These are phyloP conservation scores for Yamadazyma diddensiae DNA, from an alignment of 1,139 yeast species.

Conservation along the genomic window DNA sequence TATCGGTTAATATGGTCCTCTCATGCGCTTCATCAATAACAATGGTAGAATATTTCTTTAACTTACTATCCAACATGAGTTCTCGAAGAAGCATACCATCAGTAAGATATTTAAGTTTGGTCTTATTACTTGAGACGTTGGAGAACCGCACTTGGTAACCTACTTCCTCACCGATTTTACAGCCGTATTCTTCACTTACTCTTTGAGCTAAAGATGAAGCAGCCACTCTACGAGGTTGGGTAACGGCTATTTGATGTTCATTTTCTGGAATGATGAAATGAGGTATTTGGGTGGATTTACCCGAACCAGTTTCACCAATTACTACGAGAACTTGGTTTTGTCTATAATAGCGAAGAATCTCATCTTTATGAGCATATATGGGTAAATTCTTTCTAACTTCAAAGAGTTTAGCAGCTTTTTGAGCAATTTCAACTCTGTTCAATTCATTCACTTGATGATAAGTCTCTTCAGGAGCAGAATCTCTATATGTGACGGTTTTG, in stretches of 20 bases:
- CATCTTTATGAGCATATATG: conserved; percentile 67
- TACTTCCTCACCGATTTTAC: conserved; percentile 73
- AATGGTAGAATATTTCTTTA: conserved; percentile 70
- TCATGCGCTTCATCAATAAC: conserved; percentile 97
- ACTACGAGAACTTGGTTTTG: conserved; percentile 69
- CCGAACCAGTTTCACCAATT: conserved; percentile 97
- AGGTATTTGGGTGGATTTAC: conserved; percentile 97
- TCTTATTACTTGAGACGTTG: conserved; percentile 37
- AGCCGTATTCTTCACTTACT: conserved; percentile 87
- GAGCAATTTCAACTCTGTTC: conserved; percentile 22
- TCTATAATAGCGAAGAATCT: conserved; percentile 54
- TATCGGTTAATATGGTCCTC: conserved; percentile 87
- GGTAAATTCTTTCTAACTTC: conserved; percentile 63
- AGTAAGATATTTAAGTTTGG: conserved; percentile 80
- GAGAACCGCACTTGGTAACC: conserved; percentile 91
- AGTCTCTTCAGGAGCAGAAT: conserved; percentile 23
- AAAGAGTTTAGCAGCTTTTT: conserved; percentile 47
- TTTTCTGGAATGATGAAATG: conserved; percentile 67
- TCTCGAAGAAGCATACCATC: conserved; percentile 98
- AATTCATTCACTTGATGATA: conserved; percentile 11
- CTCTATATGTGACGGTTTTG: conserved; percentile 15
- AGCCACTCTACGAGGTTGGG: conserved; percentile 97
- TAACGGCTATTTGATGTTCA: conserved; percentile 71
- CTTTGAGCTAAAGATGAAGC: conserved; percentile 92
- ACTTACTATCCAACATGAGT: conserved; percentile 68